phyloP scores from a whole-genome alignment of 306 rosid genomes.

The Rosa persica region DNA sequence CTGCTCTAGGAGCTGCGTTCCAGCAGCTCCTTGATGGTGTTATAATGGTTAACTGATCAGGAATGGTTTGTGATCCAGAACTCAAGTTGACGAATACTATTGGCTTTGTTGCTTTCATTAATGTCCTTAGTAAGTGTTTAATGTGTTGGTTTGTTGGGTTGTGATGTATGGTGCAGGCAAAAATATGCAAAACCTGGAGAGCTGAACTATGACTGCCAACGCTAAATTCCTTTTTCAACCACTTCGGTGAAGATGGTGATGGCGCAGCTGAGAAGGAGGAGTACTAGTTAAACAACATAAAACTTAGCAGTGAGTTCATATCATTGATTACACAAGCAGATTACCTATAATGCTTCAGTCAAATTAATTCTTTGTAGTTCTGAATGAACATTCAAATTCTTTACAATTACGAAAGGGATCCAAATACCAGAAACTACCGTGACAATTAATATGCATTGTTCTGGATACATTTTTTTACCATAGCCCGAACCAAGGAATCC shows the following conservation, averaged over 20 bases:
- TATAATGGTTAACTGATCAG: constrained; percentile 46
- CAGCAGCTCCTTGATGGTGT: constrained; percentile 14
- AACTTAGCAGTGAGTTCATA: neutral
- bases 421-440: neutral
- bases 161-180: constrained; percentile 52
- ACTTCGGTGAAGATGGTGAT: constrained; percentile 35
- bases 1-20: constrained; percentile 25
- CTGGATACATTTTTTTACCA: no score
- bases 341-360: neutral
- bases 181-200: constrained; percentile 74
- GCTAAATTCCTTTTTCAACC: constrained; percentile 78
- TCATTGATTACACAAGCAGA: neutral
- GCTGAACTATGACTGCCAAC: constrained; percentile 81
- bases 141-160: neutral
- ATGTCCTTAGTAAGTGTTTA: neutral
- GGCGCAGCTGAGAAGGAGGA: neutral
- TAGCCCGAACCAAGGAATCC: no score
- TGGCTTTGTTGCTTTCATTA: neutral
- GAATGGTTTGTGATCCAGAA: constrained; percentile 51
- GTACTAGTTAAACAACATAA: neutral
- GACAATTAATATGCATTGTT: no score
- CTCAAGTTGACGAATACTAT: neutral
- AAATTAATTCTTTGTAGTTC: neutral
- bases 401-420: neutral
- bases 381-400: neutral